Base-by-base conservation (phyloP, 768 basidiomycete species). In the Nevesoporus exiguus region DNA sequence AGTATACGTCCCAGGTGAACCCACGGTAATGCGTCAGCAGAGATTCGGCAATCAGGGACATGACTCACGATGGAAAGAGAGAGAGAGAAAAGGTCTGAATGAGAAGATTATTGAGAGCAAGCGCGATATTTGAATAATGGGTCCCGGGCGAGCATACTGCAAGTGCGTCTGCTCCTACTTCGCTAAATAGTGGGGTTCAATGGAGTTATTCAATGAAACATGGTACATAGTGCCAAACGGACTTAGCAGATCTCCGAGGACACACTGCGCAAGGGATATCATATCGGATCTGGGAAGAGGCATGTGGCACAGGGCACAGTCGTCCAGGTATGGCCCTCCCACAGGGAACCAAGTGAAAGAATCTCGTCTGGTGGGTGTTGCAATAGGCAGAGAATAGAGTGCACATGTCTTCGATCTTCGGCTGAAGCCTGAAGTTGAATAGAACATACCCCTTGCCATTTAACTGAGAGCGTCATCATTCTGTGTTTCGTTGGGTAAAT, bases 341-440 rank as follows among this genome's bases (percentile, higher is more conserved):
- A 14, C 66, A 67, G 5, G 2, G 49, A n/a, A 29, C 17, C 0
- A 58, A 0, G 3, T 49, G 13, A 3, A 0, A 2, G 10, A 63
- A 68, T n/a, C 21, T 54, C 0, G 3, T 17, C 2, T 52, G 5
- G 36, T 67, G 66, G 0, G 3, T 14, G 0, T 0, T 4, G 14
- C 66, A 67, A 9, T 30, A 61, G 2, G 51, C 57, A 2, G 54
- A 3, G 5, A 39, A 22, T 30, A 29, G 37, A 25, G 19, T 21
- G 24, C 65, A 66, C 65, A 66, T 66, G 51, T 53, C 21, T 21
- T 53, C 33, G 52, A 54, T 42, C 24, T 57, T 49, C 19, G 29
- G 43, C 22, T 36, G 19, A 36, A 45, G 29, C 54, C 49, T 66
- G 55, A 40, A 36, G 25, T 21, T 54, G 40, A 15, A 39, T 24